Base-by-base conservation (phyloP, 2,329 filamentous ascomycete species). In the Saccharata proteae region DNA sequence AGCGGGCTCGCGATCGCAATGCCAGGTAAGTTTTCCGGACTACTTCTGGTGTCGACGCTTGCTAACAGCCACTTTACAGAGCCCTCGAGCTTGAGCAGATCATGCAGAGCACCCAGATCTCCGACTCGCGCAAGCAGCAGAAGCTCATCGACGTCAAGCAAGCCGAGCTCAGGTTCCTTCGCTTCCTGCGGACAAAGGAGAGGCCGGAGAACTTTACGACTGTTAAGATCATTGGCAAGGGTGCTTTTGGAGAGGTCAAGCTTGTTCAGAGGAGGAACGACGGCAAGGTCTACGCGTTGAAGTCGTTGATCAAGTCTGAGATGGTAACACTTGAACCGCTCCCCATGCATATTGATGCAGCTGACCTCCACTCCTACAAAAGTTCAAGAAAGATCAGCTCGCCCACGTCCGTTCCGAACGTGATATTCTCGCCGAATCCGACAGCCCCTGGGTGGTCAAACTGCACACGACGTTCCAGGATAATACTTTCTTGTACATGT, bases 391-490 rank as follows among this genome's bases (percentile, higher is more conserved):
- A 61, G 90, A 98, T 52, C 90, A 98, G 58, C 66, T 98, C 38
- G 90, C 90, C 12, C 90, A 98, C 61, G 90, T 98, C 38, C 85
- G 92, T 41, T 86, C 90, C 32, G 90, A 98, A 63, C 77, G 90
- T 69, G 90, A 98, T 56, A 96, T 98, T 45, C 67, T 98, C 41
- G 90, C 90, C 40, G 92, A 98, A 57, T 93, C 88, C n/a, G 90
- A 98, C 68, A 96, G 90, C 52, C 88, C 90, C 4, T 98, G 90
- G 90, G 83, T 98, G 11, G 90, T 98, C 47, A 98, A 94, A 68
- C 75, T 98, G 40, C 93, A 83, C 64, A 94, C 90, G 9, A 96
- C 90, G 1, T 98, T 98, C 67, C 90, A 98, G 60, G 90, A 98
- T 54, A 71, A 73, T 26, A 88, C 90, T 43, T 98, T 94, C 63